phyloP scores from a whole-genome alignment of 202 grass and related monocot species.

The Setaria viridis region DNA sequence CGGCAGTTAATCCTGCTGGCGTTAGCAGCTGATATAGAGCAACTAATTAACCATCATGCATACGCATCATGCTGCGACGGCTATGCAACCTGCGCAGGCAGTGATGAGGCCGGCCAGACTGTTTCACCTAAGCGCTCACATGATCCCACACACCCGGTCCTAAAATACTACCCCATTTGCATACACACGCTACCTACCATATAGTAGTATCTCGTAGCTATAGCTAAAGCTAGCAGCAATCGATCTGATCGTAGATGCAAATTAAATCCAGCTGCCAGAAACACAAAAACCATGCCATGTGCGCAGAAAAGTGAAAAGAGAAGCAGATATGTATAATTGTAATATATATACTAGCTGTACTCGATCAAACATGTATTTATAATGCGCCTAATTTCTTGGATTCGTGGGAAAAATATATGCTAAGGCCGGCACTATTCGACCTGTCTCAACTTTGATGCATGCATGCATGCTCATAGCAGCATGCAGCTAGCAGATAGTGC shows the following conservation, averaged over 20 bases:
- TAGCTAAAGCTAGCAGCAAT: background rate
- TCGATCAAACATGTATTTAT: background rate
- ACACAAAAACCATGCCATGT: slow-evolving; percentile 30
- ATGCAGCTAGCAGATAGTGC: background rate
- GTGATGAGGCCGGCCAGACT: slow-evolving; percentile 12
- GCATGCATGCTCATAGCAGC: background rate
- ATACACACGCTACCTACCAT: background rate
- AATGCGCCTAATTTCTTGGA: background rate
- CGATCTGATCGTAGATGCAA: background rate
- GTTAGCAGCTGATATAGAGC: too few species aligned
- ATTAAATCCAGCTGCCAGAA: slow-evolving; percentile 1
- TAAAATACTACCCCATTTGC: background rate
- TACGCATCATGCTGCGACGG: too few species aligned
- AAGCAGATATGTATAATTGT: background rate
- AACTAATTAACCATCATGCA: too few species aligned
- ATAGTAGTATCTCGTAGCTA: background rate
- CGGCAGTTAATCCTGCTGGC: too few species aligned
- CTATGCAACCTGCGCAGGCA: background rate
- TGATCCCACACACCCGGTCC: slow-evolving; percentile 25
- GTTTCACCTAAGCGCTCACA: slow-evolving; percentile 26
- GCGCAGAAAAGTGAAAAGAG: slow-evolving; percentile 23
- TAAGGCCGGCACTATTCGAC: too few species aligned
- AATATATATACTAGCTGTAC: background rate
- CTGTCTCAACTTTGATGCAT: background rate
- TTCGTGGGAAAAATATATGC: too few species aligned